These are phyloP conservation scores for Cutaneotrichosporon cutaneum DNA, from an alignment of 1,284 basidiomycete species.

Conservation along the genomic window DNA sequence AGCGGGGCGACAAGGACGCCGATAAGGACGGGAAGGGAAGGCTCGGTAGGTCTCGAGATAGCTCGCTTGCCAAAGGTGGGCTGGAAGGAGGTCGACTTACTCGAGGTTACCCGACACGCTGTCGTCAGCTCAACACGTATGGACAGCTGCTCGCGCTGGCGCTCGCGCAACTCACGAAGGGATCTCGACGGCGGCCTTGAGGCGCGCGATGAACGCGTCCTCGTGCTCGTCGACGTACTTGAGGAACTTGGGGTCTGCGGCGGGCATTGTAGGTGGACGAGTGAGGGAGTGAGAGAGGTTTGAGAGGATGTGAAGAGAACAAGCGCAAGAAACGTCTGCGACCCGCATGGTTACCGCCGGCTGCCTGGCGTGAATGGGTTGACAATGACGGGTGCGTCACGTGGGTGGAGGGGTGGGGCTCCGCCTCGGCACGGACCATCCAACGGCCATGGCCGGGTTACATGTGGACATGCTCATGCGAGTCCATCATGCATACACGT, in stretches of 20 bases:
- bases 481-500: not conserved
- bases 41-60: too few species aligned
- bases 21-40: too few species aligned
- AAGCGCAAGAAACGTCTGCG: not conserved
- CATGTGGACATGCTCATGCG: not conserved
- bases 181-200: slow-evolving; percentile 81
- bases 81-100: slow-evolving; percentile 31
- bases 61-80: too few species aligned
- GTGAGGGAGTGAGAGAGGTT: not conserved
- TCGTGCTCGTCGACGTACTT: slow-evolving; percentile 70
- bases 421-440: slow-evolving; percentile 1
- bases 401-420: not conserved
- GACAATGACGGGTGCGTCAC: slow-evolving; percentile 1
- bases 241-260: slow-evolving; percentile 58
- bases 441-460: not conserved
- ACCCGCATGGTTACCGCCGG: not conserved
- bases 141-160: not conserved
- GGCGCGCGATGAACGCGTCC: slow-evolving; percentile 70
- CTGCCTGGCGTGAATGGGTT: not conserved
- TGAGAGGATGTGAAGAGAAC: not conserved
- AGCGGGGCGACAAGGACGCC: too few species aligned
- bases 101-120: slow-evolving; percentile 54
- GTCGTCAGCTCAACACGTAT: slow-evolving; percentile 12
- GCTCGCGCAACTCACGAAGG: slow-evolving; percentile 78
- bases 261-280: slow-evolving; percentile 29